Base-by-base conservation (phyloP, 192 early-diverging fungal genomes). In the Jimgerdemannia lactiflua region DNA sequence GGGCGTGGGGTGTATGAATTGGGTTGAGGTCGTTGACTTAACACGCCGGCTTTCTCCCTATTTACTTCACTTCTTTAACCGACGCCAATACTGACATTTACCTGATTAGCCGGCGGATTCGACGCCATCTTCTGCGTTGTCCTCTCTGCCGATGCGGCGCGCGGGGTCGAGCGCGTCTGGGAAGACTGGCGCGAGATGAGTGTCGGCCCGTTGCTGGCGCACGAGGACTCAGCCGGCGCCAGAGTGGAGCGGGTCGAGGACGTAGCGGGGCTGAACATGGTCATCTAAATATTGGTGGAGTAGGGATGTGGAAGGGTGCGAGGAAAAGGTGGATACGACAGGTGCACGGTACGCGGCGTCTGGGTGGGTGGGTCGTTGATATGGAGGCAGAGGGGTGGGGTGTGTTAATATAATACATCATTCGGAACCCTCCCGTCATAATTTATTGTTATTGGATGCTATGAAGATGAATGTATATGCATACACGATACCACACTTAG, bases 51-150 rank as follows among this genome's bases (percentile, higher is more conserved):
- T 29, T 29, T 29, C 6, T 59, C 49, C 49, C 49, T 59, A 42
- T 41, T 66, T 66, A 59, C 29, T 4, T 14, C 20, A 3, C 42
- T 19, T 66, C 49, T 69, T 41, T 63, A n/a, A 42, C 67, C 64
- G 4, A n/a, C 49, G 14, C 49, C 75, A 42, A 63, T 4, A 41
- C 39, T 29, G 29, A 29, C 29, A 29, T 29, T 29, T 1, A 29
- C 29, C 29, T 29, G 29, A 29, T 29, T 77, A 92, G 96, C 97
- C 69, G 98, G 98, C 63, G 98, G 98, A 4, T 98, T 89, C 71
- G 98, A 99, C 81, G 98, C 98, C 6, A 98, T 99, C 74, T 98
- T 95, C 78, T 96, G 94, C 71, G 86, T 99, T 64, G 85, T 88
- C 42, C 66, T 94, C 10, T 87, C 88, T 8, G 83, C 86, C 0